Base-by-base conservation (phyloP, 2,329 filamentous ascomycete genomes). In the Aspergillus sp. region DNA sequence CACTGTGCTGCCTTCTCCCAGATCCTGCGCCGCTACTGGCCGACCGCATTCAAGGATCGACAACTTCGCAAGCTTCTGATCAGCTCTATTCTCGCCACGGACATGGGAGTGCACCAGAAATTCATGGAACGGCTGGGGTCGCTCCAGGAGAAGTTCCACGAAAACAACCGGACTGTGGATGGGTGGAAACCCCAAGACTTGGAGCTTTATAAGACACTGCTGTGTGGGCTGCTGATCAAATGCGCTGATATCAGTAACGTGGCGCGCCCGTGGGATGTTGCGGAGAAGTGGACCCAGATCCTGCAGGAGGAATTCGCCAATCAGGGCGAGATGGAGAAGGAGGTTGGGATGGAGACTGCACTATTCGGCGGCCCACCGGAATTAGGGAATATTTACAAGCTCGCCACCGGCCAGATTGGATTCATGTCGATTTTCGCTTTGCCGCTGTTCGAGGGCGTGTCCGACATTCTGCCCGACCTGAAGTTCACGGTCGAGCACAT, bases 231-330 rank as follows among this genome's bases (percentile, higher is more conserved):
- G 59, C 80, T 99, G 61, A 97, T 99, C 79, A 99, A 99, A 76
- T 98, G 95, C 74, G 95, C 95, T 41, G 95, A 99, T 76, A 98
- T 99, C 72, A 97, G 94, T 79, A 99, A 99, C 74, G 95, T 98
- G 75, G 92, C 93, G 57, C 88, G 95, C 59, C 89, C 88, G 59
- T 93, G 95, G 74, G 84, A 89, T 59, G 87, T 92, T 25, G 95
- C 95, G 21, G 82, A 91, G 47, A 85, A 89, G 73, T 99, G 95
- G 95, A 97, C 95, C 70, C 85, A 90, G 69, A 93, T 97, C 50
- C 82, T 99, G n/a, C 94, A 95, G 15, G 91, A 97, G 64, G 95
- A 99, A 74, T 98, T 98, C 70, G 89, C 93, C 39, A 88, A 95
- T 54, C 95, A 99, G 78, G 92, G 92, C 1, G 86, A 89, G 13